Conservation (phyloP, 2,329 filamentous ascomycete species). For the Colletotrichum tropicale region DNA sequence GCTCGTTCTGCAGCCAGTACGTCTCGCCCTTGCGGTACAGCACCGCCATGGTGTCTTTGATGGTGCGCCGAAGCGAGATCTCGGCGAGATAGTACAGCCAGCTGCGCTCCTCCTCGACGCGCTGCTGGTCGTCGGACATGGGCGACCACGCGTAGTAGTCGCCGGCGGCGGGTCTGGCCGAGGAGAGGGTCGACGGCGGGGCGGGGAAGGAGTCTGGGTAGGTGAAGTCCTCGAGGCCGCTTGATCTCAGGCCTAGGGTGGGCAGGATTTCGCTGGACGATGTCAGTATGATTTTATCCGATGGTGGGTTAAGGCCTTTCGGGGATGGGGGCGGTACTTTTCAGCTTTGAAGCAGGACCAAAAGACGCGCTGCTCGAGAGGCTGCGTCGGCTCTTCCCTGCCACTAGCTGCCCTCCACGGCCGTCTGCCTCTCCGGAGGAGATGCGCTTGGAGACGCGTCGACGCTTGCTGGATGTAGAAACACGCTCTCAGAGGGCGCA, state of each 20-base stretch:
- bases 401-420: not conserved
- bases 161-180: not conserved
- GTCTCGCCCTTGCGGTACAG: conserved; percentile 3
- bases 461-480: conserved; percentile 25
- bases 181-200: conserved; percentile 9
- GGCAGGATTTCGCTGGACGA: not conserved
- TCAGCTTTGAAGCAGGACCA: conserved; percentile 27
- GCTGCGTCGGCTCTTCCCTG: not conserved
- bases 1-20: conserved; percentile 3
- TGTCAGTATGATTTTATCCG: not conserved
- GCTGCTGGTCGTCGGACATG: not conserved
- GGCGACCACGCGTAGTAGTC: not conserved
- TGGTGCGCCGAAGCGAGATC: conserved; percentile 49
- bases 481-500: conserved; percentile 25
- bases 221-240: conserved; percentile 18
- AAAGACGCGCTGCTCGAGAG: conserved; percentile 19
- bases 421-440: not conserved
- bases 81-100: conserved; percentile 58
- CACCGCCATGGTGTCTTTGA: conserved; percentile 16
- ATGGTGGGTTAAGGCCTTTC: too few species aligned
- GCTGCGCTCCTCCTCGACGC: conserved; percentile 46
- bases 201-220: conserved; percentile 24
- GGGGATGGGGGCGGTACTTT: conserved; percentile 6
- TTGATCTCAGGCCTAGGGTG: not conserved
- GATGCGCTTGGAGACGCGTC: conserved; percentile 2